Base-by-base conservation (phyloP, 495 filamentous ascomycete species). In the Aspergillus bertholletiae region DNA sequence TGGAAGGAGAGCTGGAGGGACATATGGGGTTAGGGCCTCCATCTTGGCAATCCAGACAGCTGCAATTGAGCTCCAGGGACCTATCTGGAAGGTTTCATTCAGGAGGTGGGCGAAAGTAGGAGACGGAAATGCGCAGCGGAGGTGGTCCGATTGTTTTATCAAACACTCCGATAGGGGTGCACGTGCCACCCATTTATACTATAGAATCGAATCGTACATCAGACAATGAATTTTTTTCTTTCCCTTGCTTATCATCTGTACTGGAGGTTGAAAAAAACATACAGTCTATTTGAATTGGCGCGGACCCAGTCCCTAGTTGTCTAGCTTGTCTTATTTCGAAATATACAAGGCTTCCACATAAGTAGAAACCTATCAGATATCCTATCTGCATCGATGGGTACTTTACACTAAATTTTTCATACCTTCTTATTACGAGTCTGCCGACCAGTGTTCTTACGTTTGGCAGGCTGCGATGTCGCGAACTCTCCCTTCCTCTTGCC, bases 401-500 rank as follows among this genome's bases (percentile, higher is more conserved):
- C n/a, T n/a, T n/a, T 26, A 46, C 15, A 24, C 12, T 18, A 46
- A 46, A 20, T 12, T 23, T 22, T 28, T 51, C 40, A n/a, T 23
- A 41, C 11, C 39, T 43, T 44, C 6, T 39, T 23, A 20, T 17
- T 32, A n/a, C 20, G 27, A 49, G 48, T 15, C 34, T 39, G 18
- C 3, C 45, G 48, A 15, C 44, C 32, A 11, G 41, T 18, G 49
- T 56, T 64, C 27, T 28, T 34, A 4, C 26, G 24, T 12, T 35
- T 37, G 20, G 3, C 21, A 27, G 49, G 18, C 23, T 4, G 13
- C 3, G n/a, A 23, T 18, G 22, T 40, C 7, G 8, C 27, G 49
- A 46, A n/a, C 39, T 20, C 60, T 27, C 63, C 67, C 56, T 76
- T 78, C 24, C 72, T 64, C 46, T 67, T 69, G 9, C 76, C 76